Evolutionary conservation across 306 rosid species (phyloP).

Genomic region (Rosa chinensis): DNA sequence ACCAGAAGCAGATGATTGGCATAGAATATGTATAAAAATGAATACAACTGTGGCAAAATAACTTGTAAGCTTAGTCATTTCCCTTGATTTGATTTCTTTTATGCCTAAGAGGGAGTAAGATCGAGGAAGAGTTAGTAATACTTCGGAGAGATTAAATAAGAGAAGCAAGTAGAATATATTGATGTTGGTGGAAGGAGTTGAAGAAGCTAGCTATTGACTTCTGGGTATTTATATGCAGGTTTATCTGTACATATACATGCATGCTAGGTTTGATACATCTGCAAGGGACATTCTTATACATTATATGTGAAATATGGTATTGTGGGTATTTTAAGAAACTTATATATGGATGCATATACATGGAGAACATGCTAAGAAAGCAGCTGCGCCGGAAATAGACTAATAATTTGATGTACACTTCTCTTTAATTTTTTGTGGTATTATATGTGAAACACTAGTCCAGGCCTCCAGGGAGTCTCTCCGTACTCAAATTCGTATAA

Average conservation of each 20-base stretch:
- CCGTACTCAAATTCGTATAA: too few relatives aligned
- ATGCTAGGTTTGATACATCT: not conserved
- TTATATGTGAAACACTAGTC: too few relatives aligned
- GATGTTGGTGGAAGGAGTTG: not conserved
- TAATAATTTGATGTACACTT: too few relatives aligned
- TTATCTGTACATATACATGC: not conserved
- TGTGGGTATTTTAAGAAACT: too few relatives aligned
- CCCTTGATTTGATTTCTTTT: not conserved
- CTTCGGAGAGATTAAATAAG: not conserved
- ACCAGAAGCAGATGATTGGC: not conserved
- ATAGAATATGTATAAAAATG: conserved; percentile 1
- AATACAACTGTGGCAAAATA: not conserved
- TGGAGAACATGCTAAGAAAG: too few relatives aligned
- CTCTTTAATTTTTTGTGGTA: too few relatives aligned
- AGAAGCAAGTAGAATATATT: not conserved
- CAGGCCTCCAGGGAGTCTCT: too few relatives aligned
- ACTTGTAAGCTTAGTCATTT: conserved; percentile 21
- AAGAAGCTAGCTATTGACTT: not conserved
- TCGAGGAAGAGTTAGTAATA: not conserved
- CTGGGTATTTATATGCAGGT: not conserved
- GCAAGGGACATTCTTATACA: not conserved
- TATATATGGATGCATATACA: too few relatives aligned
- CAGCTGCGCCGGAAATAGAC: too few relatives aligned
- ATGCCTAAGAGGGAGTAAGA: not conserved
- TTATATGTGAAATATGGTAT: not conserved